A percentile compares a stretch with the other conserved stretches of the same genome.
These are phyloP conservation scores for Salix arbutifolia DNA, from an alignment of 345 rosid species.

Conservation along the genomic window DNA sequence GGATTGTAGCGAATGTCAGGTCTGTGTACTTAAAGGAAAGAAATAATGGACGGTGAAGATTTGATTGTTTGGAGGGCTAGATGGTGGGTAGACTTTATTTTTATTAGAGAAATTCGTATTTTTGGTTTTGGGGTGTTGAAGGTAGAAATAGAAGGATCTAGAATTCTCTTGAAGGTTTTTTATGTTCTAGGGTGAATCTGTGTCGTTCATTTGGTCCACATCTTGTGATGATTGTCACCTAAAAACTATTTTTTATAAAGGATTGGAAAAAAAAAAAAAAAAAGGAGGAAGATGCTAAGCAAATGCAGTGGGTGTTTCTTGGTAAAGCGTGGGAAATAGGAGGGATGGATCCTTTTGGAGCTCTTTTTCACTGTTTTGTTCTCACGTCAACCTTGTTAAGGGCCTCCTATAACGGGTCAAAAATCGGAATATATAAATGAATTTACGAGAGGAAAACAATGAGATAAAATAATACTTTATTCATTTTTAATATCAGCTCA, in stretches of 20 bases:
- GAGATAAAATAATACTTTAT: too few species aligned
- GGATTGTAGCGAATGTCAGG: neutral
- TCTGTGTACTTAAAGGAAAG: neutral
- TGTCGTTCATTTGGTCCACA: neutral
- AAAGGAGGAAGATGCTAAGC: neutral
- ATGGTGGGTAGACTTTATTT: neutral
- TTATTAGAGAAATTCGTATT: neutral
- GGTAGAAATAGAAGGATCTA: neutral
- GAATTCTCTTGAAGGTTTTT: neutral
- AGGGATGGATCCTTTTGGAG: too few species aligned
- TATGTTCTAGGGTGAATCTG: neutral
- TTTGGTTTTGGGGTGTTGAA: neutral
- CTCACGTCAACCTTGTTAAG: too few species aligned
- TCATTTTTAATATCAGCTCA: too few species aligned
- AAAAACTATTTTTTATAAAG: neutral
- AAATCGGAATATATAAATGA: too few species aligned
- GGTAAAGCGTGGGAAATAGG: too few species aligned
- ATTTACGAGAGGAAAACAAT: too few species aligned
- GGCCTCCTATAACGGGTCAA: too few species aligned
- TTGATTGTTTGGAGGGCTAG: neutral
- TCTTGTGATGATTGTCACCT: neutral
- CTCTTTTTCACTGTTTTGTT: too few species aligned
- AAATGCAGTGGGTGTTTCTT: neutral
- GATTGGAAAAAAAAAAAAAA: neutral
- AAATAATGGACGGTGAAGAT: slow-evolving; percentile 23